Percentiles rank a stretch among this genome's conserved stretches.
Conservation (phyloP, 1,284 basidiomycete genomes). For the Marasmius fiardii region DNA sequence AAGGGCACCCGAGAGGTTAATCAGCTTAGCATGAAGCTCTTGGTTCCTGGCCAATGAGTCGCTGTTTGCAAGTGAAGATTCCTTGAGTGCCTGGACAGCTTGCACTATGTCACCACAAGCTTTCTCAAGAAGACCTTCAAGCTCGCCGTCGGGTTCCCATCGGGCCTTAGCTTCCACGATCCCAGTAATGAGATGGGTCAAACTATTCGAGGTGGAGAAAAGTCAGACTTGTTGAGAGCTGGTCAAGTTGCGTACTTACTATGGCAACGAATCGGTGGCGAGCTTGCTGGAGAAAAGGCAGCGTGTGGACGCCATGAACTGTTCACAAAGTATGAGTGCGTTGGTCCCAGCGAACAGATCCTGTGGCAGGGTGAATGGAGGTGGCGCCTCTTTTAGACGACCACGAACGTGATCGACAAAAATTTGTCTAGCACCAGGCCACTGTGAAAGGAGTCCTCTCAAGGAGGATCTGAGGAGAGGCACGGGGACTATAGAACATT, state of each 20-base stretch:
- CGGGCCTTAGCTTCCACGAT: slow-evolving; percentile 8
- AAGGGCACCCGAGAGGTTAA: slow-evolving; percentile 9
- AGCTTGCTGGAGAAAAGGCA: slow-evolving; percentile 19
- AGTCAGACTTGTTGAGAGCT: neutral
- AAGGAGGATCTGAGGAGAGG: slow-evolving; percentile 15
- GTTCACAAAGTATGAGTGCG: neutral
- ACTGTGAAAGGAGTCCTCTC: slow-evolving; percentile 13
- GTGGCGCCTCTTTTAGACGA: slow-evolving; percentile 11
- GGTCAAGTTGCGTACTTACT: slow-evolving; percentile 11
- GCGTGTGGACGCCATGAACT: slow-evolving; percentile 11
- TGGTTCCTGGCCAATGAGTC: slow-evolving; percentile 1
- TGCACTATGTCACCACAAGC: slow-evolving; percentile 18
- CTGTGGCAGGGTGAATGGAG: slow-evolving; percentile 7
- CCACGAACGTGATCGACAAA: slow-evolving; percentile 17
- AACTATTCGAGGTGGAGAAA: slow-evolving; percentile 1
- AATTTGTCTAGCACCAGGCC: slow-evolving; percentile 9
- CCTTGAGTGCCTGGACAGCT: slow-evolving; percentile 20
- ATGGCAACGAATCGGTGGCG: slow-evolving; percentile 15
- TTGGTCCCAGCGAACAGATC: slow-evolving; percentile 9
- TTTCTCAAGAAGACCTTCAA: slow-evolving; percentile 8
- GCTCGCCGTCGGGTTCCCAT: slow-evolving; percentile 10
- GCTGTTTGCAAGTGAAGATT: slow-evolving; percentile 4
- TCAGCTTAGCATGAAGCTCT: slow-evolving; percentile 8
- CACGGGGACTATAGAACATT: slow-evolving; percentile 11
- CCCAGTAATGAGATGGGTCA: slow-evolving; percentile 14